phyloP scores from a whole-genome alignment of 768 basidiomycete species.

The Thelephora ganbajun region DNA sequence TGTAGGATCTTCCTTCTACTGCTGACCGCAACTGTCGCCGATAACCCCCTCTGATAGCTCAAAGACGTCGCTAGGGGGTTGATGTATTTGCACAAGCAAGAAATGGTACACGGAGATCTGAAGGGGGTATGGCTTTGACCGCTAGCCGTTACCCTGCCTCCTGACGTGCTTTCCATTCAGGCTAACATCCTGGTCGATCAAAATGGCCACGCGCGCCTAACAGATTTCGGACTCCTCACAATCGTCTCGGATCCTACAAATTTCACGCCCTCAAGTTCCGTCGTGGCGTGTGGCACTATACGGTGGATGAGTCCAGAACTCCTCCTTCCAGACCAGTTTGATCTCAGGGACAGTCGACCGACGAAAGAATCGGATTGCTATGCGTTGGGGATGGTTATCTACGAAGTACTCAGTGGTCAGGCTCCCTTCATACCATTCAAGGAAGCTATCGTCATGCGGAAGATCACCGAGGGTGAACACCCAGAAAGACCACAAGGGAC shows the following conservation, averaged over 20 bases:
- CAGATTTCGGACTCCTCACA: neutral
- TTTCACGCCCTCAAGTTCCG: neutral
- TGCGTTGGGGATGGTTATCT: slow-evolving; percentile 8
- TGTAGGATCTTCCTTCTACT: neutral
- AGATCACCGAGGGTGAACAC: no score
- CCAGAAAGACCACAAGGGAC: no score
- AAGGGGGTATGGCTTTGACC: neutral
- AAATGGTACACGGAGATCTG: neutral
- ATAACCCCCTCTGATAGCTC: neutral
- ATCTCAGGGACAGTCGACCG: neutral
- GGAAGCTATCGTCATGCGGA: no score
- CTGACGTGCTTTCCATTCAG: neutral
- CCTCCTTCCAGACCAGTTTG: neutral
- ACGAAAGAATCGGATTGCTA: slow-evolving; percentile 7
- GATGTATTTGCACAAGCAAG: neutral
- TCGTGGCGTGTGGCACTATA: neutral
- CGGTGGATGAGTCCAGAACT: neutral
- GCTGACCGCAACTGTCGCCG: neutral
- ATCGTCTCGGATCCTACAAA: neutral
- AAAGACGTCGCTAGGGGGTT: neutral
- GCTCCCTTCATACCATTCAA: no score
- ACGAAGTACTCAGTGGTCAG: slow-evolving; percentile 3
- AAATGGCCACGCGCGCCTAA: neutral
- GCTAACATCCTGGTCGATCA: neutral
- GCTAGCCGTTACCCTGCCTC: neutral